Percentiles rank a stretch among this genome's conserved stretches.
Conservation (phyloP, 208 protist species). For the Wallacemonas collosoma region DNA sequence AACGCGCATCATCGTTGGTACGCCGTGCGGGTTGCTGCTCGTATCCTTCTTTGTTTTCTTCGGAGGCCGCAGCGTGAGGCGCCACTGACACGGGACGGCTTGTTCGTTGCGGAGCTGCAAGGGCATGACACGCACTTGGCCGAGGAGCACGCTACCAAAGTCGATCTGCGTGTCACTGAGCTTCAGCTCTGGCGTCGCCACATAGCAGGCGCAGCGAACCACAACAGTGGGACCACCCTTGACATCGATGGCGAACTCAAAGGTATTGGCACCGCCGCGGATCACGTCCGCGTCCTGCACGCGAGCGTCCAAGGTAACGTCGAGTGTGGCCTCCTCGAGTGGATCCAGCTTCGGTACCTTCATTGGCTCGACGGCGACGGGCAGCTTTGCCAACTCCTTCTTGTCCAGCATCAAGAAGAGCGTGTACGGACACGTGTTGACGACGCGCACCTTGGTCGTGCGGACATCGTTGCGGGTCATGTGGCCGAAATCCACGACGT, state of each 20-base stretch:
- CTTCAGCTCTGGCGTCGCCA: constrained; percentile 88
- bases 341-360: constrained; percentile 74
- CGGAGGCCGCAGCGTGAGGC: constrained; percentile 27
- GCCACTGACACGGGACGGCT: constrained; percentile 91
- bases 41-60: constrained; percentile 31
- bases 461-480: constrained; percentile 88
- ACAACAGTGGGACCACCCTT: constrained; percentile 83
- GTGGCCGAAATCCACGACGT: constrained; percentile 95
- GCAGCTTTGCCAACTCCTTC: constrained; percentile 56
- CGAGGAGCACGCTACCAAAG: constrained; percentile 90
- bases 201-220: constrained; percentile 87
- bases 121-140: constrained; percentile 80
- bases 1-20: not conserved
- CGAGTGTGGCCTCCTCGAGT: constrained; percentile 47
- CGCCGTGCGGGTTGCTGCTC: not conserved
- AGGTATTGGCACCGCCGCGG: constrained; percentile 58
- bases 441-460: constrained; percentile 71
- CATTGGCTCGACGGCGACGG: constrained; percentile 73
- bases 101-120: constrained; percentile 88
- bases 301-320: constrained; percentile 56
- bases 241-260: constrained; percentile 85
- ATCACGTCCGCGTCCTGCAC: constrained; percentile 20
- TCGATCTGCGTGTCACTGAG: constrained; percentile 66
- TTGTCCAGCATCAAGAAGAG: constrained; percentile 83
- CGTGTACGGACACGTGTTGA: constrained; percentile 80